Percentiles rank a stretch among this genome's conserved stretches.
Conservation (phyloP, 257 asterid genomes). For the Rehmannia glutinosa region DNA sequence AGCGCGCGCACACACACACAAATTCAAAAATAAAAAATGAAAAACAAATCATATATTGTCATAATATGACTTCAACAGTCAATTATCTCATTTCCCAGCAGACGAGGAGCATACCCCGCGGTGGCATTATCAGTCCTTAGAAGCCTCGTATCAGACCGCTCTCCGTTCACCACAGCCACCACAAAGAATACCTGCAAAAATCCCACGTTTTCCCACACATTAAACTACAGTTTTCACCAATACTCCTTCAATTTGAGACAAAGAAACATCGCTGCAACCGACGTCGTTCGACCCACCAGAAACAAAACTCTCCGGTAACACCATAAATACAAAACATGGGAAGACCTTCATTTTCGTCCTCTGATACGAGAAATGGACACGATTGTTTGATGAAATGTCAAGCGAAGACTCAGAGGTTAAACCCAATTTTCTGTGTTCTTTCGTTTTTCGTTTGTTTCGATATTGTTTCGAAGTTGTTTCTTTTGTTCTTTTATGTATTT, state of each 20-base stretch:
- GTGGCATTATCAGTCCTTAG: constrained; percentile 35
- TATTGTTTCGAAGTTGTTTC: too few species aligned
- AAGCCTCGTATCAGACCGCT: constrained; percentile 39
- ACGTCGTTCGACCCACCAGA: constrained; percentile 8
- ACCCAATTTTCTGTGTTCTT: too few species aligned
- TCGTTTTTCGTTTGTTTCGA: too few species aligned
- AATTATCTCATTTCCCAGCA: not conserved
- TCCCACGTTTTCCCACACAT: constrained; percentile 14
- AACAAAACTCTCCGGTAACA: constrained; percentile 9
- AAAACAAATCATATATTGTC: too few species aligned
- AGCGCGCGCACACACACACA: constrained; percentile 6
- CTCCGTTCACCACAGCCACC: constrained; percentile 35
- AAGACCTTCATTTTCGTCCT: constrained; percentile 21
- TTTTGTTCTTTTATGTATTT: too few species aligned
- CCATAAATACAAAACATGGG: constrained; percentile 31
- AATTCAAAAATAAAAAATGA: not conserved
- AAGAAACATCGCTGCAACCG: not conserved
- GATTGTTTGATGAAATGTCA: too few species aligned
- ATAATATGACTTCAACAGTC: not conserved
- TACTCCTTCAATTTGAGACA: not conserved
- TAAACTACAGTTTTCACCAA: constrained; percentile 16
- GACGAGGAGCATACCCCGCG: constrained; percentile 34
- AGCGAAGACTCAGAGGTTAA: too few species aligned
- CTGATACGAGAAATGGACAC: not conserved
- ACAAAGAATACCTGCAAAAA: constrained; percentile 43